Percentiles rank a stretch among this genome's conserved stretches.
phyloP scores from a whole-genome alignment of 495 filamentous ascomycete genomes.

The Aspergillus incahuasiensis region DNA sequence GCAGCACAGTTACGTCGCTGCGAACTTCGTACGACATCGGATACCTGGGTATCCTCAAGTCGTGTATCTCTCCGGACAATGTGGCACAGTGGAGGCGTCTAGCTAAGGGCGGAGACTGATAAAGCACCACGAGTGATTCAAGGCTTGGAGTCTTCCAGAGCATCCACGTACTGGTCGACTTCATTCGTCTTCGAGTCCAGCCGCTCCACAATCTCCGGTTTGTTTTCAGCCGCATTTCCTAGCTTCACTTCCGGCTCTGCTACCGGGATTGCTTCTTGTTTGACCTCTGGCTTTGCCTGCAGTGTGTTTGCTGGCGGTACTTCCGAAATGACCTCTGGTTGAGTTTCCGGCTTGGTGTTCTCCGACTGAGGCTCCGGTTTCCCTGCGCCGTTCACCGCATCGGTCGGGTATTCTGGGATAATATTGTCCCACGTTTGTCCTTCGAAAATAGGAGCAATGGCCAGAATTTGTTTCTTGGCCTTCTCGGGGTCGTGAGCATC shows the following conservation, averaged over 20 bases:
- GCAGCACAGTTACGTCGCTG: slow-evolving; percentile 6
- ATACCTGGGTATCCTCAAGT: neutral
- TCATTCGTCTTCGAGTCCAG: slow-evolving; percentile 46
- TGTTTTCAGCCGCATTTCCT: neutral
- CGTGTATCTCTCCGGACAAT: neutral
- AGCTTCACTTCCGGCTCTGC: neutral
- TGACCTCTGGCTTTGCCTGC: slow-evolving; percentile 1
- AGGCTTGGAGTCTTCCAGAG: slow-evolving; percentile 31
- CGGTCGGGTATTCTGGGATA: slow-evolving; percentile 36
- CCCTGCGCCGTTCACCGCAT: slow-evolving; percentile 13
- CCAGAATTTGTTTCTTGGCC: slow-evolving; percentile 77
- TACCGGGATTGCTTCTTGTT: neutral
- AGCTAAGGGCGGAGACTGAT: neutral
- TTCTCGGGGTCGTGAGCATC: slow-evolving; percentile 63
- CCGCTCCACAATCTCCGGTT: slow-evolving; percentile 30
- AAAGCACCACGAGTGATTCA: slow-evolving; percentile 1
- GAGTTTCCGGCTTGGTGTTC: neutral
- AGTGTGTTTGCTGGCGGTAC: neutral
- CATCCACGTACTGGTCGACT: slow-evolving; percentile 58
- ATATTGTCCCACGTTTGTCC: slow-evolving; percentile 55
- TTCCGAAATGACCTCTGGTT: neutral
- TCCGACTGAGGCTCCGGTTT: slow-evolving; percentile 12
- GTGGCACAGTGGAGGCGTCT: neutral
- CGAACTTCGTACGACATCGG: neutral
- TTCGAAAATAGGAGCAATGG: slow-evolving; percentile 78